Conservation (phyloP, 768 basidiomycete genomes). For the Mycena vulgaris region DNA sequence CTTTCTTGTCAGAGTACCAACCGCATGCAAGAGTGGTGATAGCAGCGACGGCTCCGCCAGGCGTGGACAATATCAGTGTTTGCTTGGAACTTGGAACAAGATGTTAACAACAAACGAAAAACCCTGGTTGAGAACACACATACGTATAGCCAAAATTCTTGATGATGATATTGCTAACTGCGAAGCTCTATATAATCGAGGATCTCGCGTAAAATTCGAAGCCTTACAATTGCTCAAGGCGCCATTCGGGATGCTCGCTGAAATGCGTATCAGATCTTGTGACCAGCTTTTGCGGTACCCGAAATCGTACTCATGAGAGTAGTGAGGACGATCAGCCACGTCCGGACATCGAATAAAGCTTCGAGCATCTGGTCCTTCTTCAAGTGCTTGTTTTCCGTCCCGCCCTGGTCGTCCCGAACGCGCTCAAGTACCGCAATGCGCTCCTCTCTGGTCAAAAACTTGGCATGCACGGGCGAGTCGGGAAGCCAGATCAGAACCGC, state of each 20-base stretch:
- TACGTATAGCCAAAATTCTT: constrained; percentile 77
- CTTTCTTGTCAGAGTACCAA: constrained; percentile 79
- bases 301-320: constrained; percentile 68
- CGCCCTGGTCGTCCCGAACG: constrained; percentile 77
- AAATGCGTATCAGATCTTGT: constrained; percentile 8
- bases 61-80: constrained; percentile 72
- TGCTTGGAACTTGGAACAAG: constrained; percentile 65
- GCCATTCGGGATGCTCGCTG: constrained; percentile 79
- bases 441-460: constrained; percentile 70
- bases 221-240: constrained; percentile 74
- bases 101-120: neutral
- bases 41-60: constrained; percentile 66
- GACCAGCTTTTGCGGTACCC: neutral
- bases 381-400: constrained; percentile 71
- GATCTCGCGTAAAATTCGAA: neutral
- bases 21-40: constrained; percentile 67
- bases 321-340: constrained; percentile 74
- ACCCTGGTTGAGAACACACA: constrained; percentile 26
- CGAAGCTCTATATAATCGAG: constrained; percentile 9
- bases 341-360: constrained; percentile 69
- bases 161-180: constrained; percentile 76
- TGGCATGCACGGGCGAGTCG: constrained; percentile 75
- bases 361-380: constrained; percentile 74
- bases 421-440: constrained; percentile 75
- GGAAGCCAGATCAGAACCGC: constrained; percentile 73